These are phyloP conservation scores for Stachybotrys chlorohalonatus DNA, from an alignment of 2,329 filamentous ascomycete genomes.

Conservation along the genomic window DNA sequence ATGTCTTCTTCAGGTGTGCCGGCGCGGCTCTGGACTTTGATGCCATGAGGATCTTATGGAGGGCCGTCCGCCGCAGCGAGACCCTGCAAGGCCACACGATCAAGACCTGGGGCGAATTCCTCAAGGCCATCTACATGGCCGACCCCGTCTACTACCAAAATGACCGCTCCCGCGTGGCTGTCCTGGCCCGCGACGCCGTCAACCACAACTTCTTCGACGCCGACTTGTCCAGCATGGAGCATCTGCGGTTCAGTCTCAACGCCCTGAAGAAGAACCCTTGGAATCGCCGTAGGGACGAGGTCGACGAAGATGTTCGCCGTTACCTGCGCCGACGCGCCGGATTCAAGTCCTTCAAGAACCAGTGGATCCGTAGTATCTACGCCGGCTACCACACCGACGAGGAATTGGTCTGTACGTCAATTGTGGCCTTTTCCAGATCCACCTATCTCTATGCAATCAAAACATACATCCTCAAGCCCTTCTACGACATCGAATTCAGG, in stretches of 20 bases:
- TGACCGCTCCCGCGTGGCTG: slow-evolving; percentile 28
- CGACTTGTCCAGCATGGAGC: slow-evolving; percentile 17
- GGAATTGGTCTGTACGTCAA: slow-evolving; percentile 26
- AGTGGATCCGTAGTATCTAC: slow-evolving; percentile 14
- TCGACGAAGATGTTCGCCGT: slow-evolving; percentile 15
- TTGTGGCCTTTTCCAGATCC: slow-evolving; percentile 32
- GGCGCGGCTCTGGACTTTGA: slow-evolving; percentile 32
- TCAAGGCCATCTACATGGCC: slow-evolving; percentile 37
- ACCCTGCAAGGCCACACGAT: slow-evolving; percentile 2
- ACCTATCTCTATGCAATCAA: slow-evolving; percentile 23
- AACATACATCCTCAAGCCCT: slow-evolving; percentile 19
- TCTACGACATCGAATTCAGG: slow-evolving; percentile 19
- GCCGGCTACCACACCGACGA: slow-evolving; percentile 25
- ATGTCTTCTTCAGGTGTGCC: slow-evolving; percentile 35
- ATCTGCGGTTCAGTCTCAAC: slow-evolving; percentile 18
- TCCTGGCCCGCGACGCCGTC: slow-evolving; percentile 29
- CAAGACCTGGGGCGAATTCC: slow-evolving; percentile 32
- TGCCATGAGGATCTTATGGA: neutral
- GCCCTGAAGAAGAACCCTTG: slow-evolving; percentile 17
- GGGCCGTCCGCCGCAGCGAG: too few species aligned
- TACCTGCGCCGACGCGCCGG: slow-evolving; percentile 15
- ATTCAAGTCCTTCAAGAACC: slow-evolving; percentile 15
- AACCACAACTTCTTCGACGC: slow-evolving; percentile 5
- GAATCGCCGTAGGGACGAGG: slow-evolving; percentile 14
- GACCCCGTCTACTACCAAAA: slow-evolving; percentile 37